Percentiles rank a stretch among this genome's conserved stretches.
These are phyloP conservation scores for Aulographum hederae DNA, from an alignment of 2,329 filamentous ascomycete species.

Conservation along the genomic window DNA sequence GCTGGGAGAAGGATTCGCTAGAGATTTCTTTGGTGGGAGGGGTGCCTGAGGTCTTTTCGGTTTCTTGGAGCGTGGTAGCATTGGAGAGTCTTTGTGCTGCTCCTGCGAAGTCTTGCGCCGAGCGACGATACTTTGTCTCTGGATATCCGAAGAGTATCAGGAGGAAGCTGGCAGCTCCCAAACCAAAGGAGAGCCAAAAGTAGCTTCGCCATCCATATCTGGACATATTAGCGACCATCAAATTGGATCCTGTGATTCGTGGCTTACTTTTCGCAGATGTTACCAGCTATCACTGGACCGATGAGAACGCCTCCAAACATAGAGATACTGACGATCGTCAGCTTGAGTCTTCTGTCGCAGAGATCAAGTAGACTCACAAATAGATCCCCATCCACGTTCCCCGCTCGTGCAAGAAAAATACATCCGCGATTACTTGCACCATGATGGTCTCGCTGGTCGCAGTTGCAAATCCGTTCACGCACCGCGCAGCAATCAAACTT, in stretches of 20 bases:
- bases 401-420: slow-evolving; percentile 46
- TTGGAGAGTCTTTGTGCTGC: no score
- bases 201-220: no score
- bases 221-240: no score
- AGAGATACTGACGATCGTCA: slow-evolving; percentile 43
- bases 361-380: slow-evolving; percentile 44
- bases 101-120: no score
- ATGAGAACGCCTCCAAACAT: not conserved
- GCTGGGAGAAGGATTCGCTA: slow-evolving; percentile 5
- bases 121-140: slow-evolving; percentile 36
- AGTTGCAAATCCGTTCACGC: slow-evolving; percentile 10
- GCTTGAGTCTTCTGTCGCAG: slow-evolving; percentile 36
- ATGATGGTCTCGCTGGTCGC: slow-evolving; percentile 44
- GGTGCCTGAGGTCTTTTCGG: no score
- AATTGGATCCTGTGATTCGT: no score
- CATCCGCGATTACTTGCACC: slow-evolving; percentile 44
- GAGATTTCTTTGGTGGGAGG: no score
- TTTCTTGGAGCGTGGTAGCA: not conserved
- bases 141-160: slow-evolving; percentile 42
- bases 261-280: not conserved
- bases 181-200: slow-evolving; percentile 35
- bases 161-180: slow-evolving; percentile 31
- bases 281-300: not conserved
- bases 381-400: slow-evolving; percentile 44
- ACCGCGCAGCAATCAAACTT: slow-evolving; percentile 45